Evolutionary conservation across 2,329 filamentous ascomycete species (phyloP), one percentile per base, ranked within the genome.

Genomic region (Aspergillus ruber): DNA sequence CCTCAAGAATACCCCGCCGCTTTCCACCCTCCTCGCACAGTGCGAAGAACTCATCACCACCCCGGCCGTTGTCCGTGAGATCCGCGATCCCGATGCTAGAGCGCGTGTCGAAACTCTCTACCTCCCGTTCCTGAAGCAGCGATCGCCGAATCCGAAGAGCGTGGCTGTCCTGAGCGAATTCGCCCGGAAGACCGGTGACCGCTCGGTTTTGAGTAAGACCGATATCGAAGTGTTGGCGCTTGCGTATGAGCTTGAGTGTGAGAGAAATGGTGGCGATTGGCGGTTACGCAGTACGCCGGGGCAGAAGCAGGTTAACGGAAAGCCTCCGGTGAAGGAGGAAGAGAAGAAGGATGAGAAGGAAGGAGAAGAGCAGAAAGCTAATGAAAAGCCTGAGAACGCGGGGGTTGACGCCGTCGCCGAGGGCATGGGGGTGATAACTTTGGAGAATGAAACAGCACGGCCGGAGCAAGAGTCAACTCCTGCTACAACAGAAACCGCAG

Each of bases 161-260:
- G 72, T 96, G 54, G 85, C 85, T 61, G 78, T 91, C 50, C 80
- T 96, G 3, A 83, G 82, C 43, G 86, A 88, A 49, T 97, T 97
- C 73, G 88, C 93, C 40, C 81, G 88, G 46, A 86, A 83, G 65
- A 97, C 93, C 0, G 93, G 93, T 47, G 93, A 98, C 67, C 77
- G 90, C 52, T 81, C 86, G 9, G 91, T 96, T 1, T 74, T 98
- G 49, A 96, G 90, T 70, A 83, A 80, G 63, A 86, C 90, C 1
- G 93, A 98, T 82, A 74, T 97, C 51, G 86, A 94, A 57, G 79
- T 98, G 36, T 74, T 97, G 61, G 93, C 91, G 7, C 74, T 98
- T 47, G 86, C 89, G 1, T 97, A 97, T 66, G 93, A 98, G 66
- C 66, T 97, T n/a, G 91, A 97, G 60, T 86, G 88, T 60, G 90